These are phyloP conservation scores for Acidomyces sp. DNA, from an alignment of 495 filamentous ascomycete genomes.

Conservation along the genomic window DNA sequence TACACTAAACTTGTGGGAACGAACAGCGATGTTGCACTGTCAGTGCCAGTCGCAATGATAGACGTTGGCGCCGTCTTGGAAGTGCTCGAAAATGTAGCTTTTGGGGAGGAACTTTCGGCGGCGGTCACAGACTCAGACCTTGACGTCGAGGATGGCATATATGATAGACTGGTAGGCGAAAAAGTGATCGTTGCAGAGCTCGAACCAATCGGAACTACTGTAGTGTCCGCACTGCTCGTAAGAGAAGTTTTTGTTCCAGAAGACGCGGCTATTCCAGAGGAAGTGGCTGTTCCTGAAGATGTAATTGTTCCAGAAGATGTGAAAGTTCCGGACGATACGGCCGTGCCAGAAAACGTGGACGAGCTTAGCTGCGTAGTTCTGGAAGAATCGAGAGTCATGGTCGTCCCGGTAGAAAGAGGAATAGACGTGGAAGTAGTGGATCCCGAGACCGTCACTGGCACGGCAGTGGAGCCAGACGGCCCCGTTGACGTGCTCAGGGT, in stretches of 20 bases:
- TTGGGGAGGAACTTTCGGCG: constrained; percentile 1
- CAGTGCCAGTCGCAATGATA: constrained; percentile 24
- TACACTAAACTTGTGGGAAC: constrained; percentile 24
- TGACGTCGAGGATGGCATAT: not conserved
- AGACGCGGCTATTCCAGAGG: too few species aligned
- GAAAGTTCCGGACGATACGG: too few species aligned
- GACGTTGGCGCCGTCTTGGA: constrained; percentile 14
- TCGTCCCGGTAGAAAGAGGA: not conserved
- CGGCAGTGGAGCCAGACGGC: not conserved
- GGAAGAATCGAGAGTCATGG: not conserved
- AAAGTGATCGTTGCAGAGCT: constrained; percentile 10
- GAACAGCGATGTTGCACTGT: constrained; percentile 20
- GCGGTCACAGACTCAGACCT: not conserved
- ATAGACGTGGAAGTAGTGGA: not conserved
- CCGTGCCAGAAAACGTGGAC: too few species aligned
- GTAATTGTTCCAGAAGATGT: too few species aligned
- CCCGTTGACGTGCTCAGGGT: constrained; percentile 10
- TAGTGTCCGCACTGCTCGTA: not conserved
- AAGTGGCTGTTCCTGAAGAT: too few species aligned
- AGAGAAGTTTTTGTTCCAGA: too few species aligned
- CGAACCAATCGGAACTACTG: constrained; percentile 6
- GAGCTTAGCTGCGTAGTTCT: too few species aligned
- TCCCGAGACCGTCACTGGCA: constrained; percentile 1
- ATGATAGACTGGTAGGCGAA: not conserved
- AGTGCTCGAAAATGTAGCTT: constrained; percentile 4